Evolutionary conservation across 352 stramenopile species (phyloP), one percentile per base, ranked within the genome.

Genomic region (Plasmopara halstedii): DNA sequence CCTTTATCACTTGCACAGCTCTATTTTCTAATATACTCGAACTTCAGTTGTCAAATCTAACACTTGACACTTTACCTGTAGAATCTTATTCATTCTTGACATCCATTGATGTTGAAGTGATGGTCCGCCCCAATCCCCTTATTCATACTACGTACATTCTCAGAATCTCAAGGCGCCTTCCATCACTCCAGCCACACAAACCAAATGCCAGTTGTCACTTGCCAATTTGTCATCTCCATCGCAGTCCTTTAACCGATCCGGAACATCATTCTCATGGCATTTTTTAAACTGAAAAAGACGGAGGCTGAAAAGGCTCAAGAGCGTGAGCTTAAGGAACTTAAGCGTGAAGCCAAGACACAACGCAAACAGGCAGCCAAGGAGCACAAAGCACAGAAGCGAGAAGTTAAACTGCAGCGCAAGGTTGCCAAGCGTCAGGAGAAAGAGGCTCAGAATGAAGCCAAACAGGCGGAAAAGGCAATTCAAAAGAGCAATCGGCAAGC

Each of bases 51-150:
- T 29, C 2, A 1, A 6, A 29, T 29, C 25, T 11, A 6, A 29
- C 7, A 10, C 25, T 4, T 6, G 7, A 4, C 1, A 11, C 25
- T 5, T 29, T 32, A 18, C 23, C 18, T 42, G 22, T 19, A 42
- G 3, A 3, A 21, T 15, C 21, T 10, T 0, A 36, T 50, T 19
- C 1, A 7, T 19, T 9, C 19, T 32, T 50, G 25, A 50, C 22
- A 56, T 44, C 32, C 32, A 17, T 25, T 50, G 33, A 58, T 26
- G 46, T 60, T 60, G 52, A 60, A 55, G 46, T 50, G 32, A 55
- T 56, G 52, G 52, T 60, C 52, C 52, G 52, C 45, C 52, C 52
- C 52, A 38, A 59, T 55, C 51, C 42, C 22, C n/a, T n/a, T 47
- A 20, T 42, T 47, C 27, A 26, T 8, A 17, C 49, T 32, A n/a